These are phyloP conservation scores for Cercophora sp. DNA, from an alignment of 495 filamentous ascomycete genomes.

Conservation along the genomic window DNA sequence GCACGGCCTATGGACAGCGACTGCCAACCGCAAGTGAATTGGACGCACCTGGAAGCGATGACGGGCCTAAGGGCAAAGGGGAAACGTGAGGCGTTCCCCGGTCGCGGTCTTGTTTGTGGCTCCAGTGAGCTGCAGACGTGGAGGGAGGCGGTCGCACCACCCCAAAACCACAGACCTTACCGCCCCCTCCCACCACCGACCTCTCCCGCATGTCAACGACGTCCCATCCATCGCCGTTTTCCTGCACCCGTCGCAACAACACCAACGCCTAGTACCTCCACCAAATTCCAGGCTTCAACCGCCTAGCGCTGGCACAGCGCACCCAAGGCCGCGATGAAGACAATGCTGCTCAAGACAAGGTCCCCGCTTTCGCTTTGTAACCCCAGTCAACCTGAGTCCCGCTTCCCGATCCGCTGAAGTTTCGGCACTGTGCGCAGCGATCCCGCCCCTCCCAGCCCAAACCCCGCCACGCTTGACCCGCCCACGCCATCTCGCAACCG, in stretches of 20 bases:
- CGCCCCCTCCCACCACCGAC: slow-evolving; percentile 11
- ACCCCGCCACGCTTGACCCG: slow-evolving; percentile 26
- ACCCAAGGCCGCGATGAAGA: slow-evolving; percentile 29
- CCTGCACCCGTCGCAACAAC: no score
- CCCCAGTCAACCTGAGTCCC: no score
- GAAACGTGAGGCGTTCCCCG: slow-evolving; percentile 8
- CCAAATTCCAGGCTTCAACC: no score
- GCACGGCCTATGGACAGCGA: slow-evolving; percentile 6
- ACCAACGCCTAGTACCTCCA: no score
- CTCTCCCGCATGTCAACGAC: slow-evolving; percentile 20
- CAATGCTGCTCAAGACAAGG: slow-evolving; percentile 49
- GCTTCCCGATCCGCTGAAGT: slow-evolving; percentile 23
- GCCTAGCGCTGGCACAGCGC: slow-evolving; percentile 11
- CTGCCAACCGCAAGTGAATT: slow-evolving; percentile 4
- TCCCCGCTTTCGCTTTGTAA: slow-evolving; percentile 36
- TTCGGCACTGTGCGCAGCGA: slow-evolving; percentile 29
- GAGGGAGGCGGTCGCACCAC: slow-evolving; percentile 22
- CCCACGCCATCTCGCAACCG: slow-evolving; percentile 4
- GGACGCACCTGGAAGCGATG: no score
- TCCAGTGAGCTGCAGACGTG: slow-evolving; percentile 27
- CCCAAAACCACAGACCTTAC: slow-evolving; percentile 12
- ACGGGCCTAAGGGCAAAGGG: not conserved
- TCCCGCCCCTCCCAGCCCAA: slow-evolving; percentile 11
- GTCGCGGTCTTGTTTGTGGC: slow-evolving; percentile 24
- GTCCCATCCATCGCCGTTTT: slow-evolving; percentile 7